phyloP scores from a whole-genome alignment of 2,329 filamentous ascomycete genomes.

The Endocalyx cinctus region DNA sequence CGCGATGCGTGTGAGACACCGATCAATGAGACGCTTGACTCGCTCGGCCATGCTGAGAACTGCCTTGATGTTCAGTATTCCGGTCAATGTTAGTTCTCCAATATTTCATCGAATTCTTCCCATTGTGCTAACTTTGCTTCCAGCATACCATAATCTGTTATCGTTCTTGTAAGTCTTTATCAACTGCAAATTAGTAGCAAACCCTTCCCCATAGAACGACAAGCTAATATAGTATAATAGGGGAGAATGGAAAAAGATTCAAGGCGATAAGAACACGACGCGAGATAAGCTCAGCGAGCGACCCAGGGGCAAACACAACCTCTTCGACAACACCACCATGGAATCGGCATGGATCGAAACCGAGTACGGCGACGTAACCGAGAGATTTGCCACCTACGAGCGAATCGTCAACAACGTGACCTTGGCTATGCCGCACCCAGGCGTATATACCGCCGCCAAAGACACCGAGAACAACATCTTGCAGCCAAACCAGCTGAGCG shows the following conservation, averaged over 20 bases:
- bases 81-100: conserved; percentile 45
- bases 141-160: conserved; percentile 63
- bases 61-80: conserved; percentile 68
- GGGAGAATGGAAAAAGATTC: conserved; percentile 48
- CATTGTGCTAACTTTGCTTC: conserved; percentile 3
- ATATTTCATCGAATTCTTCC: neutral
- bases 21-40: conserved; percentile 40
- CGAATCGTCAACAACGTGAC: conserved; percentile 72
- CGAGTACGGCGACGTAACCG: conserved; percentile 46
- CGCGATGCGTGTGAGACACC: conserved; percentile 56
- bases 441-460: conserved; percentile 59
- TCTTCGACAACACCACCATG: conserved; percentile 71
- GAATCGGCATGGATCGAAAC: conserved; percentile 64
- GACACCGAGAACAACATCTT: conserved; percentile 60
- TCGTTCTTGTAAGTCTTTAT: conserved; percentile 42
- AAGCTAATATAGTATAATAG: conserved; percentile 24
- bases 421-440: conserved; percentile 71
- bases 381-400: conserved; percentile 41
- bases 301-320: conserved; percentile 56
- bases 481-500: conserved; percentile 61
- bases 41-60: conserved; percentile 38
- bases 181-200: neutral
- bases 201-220: too few relatives aligned
- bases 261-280: conserved; percentile 37
- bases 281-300: conserved; percentile 39